Conservation (phyloP, 495 filamentous ascomycete genomes). For the Poronia punctata region DNA sequence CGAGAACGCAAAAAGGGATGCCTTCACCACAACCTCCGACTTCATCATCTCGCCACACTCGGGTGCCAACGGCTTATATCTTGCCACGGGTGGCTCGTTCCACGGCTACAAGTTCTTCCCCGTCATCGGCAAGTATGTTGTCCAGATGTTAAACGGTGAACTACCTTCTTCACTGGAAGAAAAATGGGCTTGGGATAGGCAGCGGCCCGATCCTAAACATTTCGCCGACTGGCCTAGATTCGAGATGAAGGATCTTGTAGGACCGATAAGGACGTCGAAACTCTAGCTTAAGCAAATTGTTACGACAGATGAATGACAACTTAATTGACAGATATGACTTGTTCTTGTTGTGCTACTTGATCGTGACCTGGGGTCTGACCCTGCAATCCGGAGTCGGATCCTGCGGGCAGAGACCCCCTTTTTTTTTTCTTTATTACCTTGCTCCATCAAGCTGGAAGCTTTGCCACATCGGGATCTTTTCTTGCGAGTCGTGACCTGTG, state of each 20-base stretch:
- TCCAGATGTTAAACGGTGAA: constrained; percentile 46
- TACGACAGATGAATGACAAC: no score
- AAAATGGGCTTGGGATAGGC: constrained; percentile 51
- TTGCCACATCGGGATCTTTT: no score
- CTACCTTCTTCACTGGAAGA: constrained; percentile 35
- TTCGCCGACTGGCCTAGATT: constrained; percentile 16
- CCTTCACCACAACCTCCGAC: constrained; percentile 40
- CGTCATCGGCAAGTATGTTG: constrained; percentile 55
- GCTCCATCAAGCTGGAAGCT: no score
- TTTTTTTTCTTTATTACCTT: no score
- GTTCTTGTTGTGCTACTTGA: no score
- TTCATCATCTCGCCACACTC: constrained; percentile 54
- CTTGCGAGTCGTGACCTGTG: no score
- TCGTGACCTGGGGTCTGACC: no score
- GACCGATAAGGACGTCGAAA: constrained; percentile 1
- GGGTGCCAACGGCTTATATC: constrained; percentile 35
- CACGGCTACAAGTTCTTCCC: constrained; percentile 58
- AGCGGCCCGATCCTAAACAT: constrained; percentile 11
- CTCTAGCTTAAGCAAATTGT: background rate
- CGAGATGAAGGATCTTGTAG: constrained; percentile 22
- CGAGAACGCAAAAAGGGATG: constrained; percentile 16
- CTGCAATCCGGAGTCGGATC: no score
- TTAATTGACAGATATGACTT: no score
- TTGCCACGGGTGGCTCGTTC: constrained; percentile 42
- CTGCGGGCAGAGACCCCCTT: no score